Percentiles rank a stretch among this genome's conserved stretches.
These are phyloP conservation scores for Cercospora zeina DNA, from an alignment of 2,329 filamentous ascomycete species.

Conservation along the genomic window DNA sequence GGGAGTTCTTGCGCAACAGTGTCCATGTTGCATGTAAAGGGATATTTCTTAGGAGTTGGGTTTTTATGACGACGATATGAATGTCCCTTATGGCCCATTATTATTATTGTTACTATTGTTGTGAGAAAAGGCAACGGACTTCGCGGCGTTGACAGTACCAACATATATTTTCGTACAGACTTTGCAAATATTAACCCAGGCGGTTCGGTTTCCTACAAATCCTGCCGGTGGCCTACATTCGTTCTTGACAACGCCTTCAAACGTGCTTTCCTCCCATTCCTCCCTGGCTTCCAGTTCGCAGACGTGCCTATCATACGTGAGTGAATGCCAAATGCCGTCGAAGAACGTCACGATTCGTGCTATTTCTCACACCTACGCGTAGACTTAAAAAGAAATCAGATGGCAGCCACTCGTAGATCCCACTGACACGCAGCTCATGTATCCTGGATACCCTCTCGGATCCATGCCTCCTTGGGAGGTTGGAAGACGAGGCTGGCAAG, in stretches of 20 bases:
- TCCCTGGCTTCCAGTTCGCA: no score
- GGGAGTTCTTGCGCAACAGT: neutral
- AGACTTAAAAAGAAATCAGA: no score
- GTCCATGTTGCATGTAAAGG: neutral
- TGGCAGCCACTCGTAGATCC: no score
- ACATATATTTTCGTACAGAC: neutral
- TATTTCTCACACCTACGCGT: no score
- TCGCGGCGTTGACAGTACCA: neutral
- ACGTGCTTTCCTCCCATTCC: no score
- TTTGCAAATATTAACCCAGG: neutral
- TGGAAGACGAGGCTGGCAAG: neutral
- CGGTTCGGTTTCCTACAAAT: neutral
- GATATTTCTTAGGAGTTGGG: neutral
- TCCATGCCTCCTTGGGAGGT: constrained; percentile 6
- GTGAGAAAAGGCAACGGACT: neutral
- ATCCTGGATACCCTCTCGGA: no score
- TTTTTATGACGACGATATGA: neutral
- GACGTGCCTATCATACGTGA: no score
- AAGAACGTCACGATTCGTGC: no score
- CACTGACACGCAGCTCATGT: no score
- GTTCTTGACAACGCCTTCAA: neutral
- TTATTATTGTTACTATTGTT: neutral
- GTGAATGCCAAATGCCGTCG: no score
- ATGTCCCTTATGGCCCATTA: neutral
- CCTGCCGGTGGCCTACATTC: neutral